Percentiles rank a stretch among this genome's conserved stretches.
Conservation (phyloP, 2,329 filamentous ascomycete species). For the Rugonectria rugulosa region DNA sequence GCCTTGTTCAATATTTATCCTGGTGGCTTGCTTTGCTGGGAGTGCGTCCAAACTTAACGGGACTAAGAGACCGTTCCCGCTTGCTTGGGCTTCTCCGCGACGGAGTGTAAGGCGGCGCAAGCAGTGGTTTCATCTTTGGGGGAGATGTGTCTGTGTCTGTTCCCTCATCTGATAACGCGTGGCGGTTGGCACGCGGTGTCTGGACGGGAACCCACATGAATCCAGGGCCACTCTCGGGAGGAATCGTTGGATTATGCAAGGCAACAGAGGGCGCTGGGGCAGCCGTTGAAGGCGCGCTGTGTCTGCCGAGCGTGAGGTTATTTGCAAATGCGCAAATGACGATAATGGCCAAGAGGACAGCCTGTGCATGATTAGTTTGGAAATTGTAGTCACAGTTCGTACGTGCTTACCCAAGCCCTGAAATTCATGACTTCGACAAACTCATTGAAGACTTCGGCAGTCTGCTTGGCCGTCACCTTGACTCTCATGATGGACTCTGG, state of each 20-base stretch:
- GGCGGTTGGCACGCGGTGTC: constrained; percentile 54
- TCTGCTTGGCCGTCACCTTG: constrained; percentile 83
- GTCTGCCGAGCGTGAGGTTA: constrained; percentile 55
- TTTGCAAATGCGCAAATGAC: constrained; percentile 58
- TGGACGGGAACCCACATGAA: constrained; percentile 61
- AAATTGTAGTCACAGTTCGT: not conserved
- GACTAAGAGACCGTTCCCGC: constrained; percentile 56
- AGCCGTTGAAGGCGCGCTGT: constrained; percentile 39
- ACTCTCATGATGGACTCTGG: constrained; percentile 79
- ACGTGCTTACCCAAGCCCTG: constrained; percentile 68
- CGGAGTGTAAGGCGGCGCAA: constrained; percentile 55
- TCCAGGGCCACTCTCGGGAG: constrained; percentile 47
- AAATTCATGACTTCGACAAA: constrained; percentile 91
- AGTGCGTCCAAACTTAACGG: constrained; percentile 53
- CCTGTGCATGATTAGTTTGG: constrained; percentile 45
- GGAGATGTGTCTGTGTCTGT: constrained; percentile 62
- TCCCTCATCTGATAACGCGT: constrained; percentile 53
- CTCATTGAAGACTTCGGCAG: constrained; percentile 91
- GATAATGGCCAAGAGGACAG: constrained; percentile 59
- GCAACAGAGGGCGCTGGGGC: constrained; percentile 36
- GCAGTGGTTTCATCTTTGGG: constrained; percentile 49
- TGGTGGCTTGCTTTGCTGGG: constrained; percentile 44
- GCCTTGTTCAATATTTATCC: constrained; percentile 10
- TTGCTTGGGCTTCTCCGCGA: constrained; percentile 59
- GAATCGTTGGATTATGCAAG: constrained; percentile 35